A percentile compares a stretch with the other conserved stretches of the same genome.
phyloP scores from a whole-genome alignment of 148 eudicot genomes.

The Oxyria digyna region DNA sequence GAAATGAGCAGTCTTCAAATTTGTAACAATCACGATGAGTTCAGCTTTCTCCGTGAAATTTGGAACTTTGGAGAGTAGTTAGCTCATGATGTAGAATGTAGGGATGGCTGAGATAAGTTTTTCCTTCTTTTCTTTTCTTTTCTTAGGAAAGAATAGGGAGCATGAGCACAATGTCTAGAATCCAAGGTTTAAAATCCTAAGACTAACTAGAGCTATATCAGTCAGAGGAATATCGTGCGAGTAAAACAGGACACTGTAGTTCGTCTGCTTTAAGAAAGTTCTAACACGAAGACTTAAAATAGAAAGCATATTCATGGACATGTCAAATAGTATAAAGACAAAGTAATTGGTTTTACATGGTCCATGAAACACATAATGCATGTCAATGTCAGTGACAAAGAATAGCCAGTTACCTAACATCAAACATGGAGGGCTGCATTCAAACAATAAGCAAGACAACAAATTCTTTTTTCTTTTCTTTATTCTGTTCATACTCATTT shows the following conservation, averaged over 20 bases:
- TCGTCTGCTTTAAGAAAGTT: not conserved
- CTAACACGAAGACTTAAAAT: not conserved
- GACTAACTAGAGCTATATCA: not conserved
- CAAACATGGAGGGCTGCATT: not conserved
- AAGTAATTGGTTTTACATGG: not conserved
- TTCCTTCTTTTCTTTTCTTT: not conserved
- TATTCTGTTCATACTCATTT: not conserved
- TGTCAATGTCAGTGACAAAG: not conserved
- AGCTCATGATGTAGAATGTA: not conserved
- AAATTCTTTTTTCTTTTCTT: not conserved
- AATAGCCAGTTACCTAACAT: not conserved
- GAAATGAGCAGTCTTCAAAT: constrained; percentile 23
- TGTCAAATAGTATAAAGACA: not conserved
- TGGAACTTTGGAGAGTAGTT: constrained; percentile 41
- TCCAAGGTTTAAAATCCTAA: no score
- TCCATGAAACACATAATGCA: not conserved
- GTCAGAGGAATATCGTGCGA: not conserved
- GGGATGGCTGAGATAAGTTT: not conserved
- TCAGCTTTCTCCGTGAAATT: constrained; percentile 20
- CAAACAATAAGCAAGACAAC: not conserved
- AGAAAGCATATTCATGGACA: not conserved
- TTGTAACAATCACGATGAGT: constrained; percentile 25
- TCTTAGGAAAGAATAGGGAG: not conserved
- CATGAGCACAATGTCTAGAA: constrained; percentile 1
- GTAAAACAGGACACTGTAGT: not conserved